phyloP scores from a whole-genome alignment of 2,329 filamentous ascomycete species.

The Colletotrichum siamense region DNA sequence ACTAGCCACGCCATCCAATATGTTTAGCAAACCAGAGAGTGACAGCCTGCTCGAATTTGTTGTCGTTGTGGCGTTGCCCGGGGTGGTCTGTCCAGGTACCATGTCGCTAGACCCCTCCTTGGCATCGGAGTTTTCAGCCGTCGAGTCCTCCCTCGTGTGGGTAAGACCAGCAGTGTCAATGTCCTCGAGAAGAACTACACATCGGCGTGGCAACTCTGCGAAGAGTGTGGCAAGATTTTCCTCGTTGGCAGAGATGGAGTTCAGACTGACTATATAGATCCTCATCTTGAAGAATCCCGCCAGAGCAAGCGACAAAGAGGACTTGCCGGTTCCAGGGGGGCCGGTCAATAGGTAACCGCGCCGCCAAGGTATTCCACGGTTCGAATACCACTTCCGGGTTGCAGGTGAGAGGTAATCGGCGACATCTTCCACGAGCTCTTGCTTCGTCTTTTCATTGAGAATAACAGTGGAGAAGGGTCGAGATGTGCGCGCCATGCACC shows the following conservation, averaged over 20 bases:
- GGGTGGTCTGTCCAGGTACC: slow-evolving; percentile 37
- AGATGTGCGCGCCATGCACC: slow-evolving; percentile 64
- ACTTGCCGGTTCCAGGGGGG: slow-evolving; percentile 82
- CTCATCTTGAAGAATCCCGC: slow-evolving; percentile 73
- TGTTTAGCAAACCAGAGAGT: slow-evolving; percentile 79
- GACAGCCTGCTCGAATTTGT: slow-evolving; percentile 54
- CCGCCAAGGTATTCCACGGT: slow-evolving; percentile 84
- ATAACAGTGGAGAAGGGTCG: slow-evolving; percentile 71
- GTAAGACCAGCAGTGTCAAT: slow-evolving; percentile 77
- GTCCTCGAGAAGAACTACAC: slow-evolving; percentile 77
- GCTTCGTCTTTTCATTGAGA: slow-evolving; percentile 65
- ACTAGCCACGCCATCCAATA: slow-evolving; percentile 75
- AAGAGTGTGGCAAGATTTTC: slow-evolving; percentile 71
- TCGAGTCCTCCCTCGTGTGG: slow-evolving; percentile 53
- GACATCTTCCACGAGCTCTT: slow-evolving; percentile 64
- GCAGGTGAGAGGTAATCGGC: slow-evolving; percentile 67
- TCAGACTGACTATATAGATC: slow-evolving; percentile 76
- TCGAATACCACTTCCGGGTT: slow-evolving; percentile 79
- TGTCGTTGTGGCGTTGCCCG: slow-evolving; percentile 30
- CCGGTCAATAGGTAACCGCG: slow-evolving; percentile 84
- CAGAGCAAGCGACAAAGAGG: slow-evolving; percentile 72
- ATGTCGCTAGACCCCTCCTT: slow-evolving; percentile 29
- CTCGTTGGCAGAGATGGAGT: slow-evolving; percentile 66
- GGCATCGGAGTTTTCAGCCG: background rate
- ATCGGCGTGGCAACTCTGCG: slow-evolving; percentile 69